Percentiles rank a stretch among this genome's conserved stretches.
These are phyloP conservation scores for Perkinsus chesapeaki DNA, from an alignment of 169 alveolate genomes.

Conservation along the genomic window DNA sequence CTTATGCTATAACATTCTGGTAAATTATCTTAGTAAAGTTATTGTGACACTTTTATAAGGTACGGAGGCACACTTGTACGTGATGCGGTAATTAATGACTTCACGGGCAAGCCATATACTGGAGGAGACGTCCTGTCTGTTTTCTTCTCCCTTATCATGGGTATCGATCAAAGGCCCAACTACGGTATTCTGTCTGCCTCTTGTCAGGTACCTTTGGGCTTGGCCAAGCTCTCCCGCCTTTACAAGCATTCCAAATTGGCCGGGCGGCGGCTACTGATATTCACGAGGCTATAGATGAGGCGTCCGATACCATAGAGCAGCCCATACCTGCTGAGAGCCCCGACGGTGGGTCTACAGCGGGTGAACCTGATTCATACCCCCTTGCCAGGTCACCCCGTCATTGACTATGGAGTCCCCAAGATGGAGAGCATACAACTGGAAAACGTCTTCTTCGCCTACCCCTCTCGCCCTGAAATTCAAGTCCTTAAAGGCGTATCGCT, in stretches of 20 bases:
- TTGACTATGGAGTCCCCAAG: background rate
- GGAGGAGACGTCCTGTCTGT: background rate
- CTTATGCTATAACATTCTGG: background rate
- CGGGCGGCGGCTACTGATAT: background rate
- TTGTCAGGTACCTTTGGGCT: too few species aligned
- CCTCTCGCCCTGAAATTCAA: background rate
- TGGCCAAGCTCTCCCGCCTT: background rate
- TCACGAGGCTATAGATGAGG: background rate
- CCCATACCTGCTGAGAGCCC: background rate
- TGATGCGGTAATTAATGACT: background rate
- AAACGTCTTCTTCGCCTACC: constrained; percentile 26
- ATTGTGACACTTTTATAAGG: background rate
- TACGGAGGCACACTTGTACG: background rate
- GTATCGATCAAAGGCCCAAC: background rate
- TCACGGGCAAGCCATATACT: background rate
- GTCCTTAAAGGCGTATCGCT: constrained; percentile 30
- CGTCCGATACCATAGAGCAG: background rate
- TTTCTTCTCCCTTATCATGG: background rate
- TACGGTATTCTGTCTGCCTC: too few species aligned
- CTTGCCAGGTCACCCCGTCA: background rate
- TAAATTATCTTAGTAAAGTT: background rate
- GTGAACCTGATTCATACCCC: background rate
- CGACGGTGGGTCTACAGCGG: background rate
- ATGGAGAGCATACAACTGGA: constrained; percentile 36
- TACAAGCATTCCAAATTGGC: background rate